Evolutionary conservation across 805 yeast species (phyloP).

Genomic region (Teunomyces gatunensis): DNA sequence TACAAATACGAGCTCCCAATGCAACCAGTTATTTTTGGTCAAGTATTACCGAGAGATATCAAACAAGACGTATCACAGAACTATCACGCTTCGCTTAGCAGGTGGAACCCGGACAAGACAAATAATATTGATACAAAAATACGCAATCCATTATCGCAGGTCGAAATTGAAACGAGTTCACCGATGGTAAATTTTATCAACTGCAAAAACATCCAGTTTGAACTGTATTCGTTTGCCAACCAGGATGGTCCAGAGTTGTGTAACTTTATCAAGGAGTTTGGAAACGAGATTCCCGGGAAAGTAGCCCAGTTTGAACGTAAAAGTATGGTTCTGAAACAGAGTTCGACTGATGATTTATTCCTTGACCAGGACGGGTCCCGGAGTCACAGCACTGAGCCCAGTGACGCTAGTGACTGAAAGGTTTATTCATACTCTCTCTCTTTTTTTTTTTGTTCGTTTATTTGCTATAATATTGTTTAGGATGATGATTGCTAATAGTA

Average conservation of each 20-base stretch:
- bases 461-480: conserved; percentile 2
- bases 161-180: conserved; percentile 56
- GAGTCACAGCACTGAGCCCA: conserved; percentile 1
- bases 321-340: neutral
- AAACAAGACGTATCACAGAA: neutral
- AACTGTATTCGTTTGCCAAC: conserved; percentile 23
- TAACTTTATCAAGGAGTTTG: conserved; percentile 22
- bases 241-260: conserved; percentile 17
- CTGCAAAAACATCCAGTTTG: conserved; percentile 28
- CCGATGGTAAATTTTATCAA: conserved; percentile 35
- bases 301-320: conserved; percentile 1
- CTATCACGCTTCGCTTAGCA: neutral
- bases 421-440: too few species aligned
- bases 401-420: neutral
- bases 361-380: neutral
- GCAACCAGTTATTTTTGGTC: conserved; percentile 15
- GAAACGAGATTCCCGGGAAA: conserved; percentile 13
- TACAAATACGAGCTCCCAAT: conserved; percentile 43
- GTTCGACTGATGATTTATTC: neutral
- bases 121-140: neutral
- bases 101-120: neutral
- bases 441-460: neutral
- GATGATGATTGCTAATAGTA: conserved; percentile 1
- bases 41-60: neutral
- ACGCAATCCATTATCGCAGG: conserved; percentile 42